Base-by-base conservation (phyloP, 2,329 filamentous ascomycete genomes). In the Exophiala aquamarina region DNA sequence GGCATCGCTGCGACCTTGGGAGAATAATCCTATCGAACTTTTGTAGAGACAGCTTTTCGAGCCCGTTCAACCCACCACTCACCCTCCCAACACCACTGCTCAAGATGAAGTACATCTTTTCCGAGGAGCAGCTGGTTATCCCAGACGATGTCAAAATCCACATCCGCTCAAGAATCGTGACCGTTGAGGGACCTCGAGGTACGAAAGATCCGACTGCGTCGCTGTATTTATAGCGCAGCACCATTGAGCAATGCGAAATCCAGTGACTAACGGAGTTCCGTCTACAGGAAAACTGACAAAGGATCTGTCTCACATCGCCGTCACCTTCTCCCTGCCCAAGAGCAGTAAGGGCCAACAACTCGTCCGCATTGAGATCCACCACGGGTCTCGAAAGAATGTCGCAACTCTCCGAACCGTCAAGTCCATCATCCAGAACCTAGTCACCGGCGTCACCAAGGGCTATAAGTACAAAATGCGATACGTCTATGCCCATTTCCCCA, bases 381-480 rank as follows among this genome's bases (percentile, higher is more conserved):
- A 98, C 78, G 93, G 93, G 73, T 82, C 82, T 70, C 89, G 93
- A 79, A 98, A 98, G 86, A 92, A 89, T 74, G 87, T 98, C 71
- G 93, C 93, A 70, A 89, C 92, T 64, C 90, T 98, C 76, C 90
- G 93, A 68, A 98, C 93, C 69, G 93, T 98, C 79, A 89, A 90
- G 71, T 92, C 92, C 61, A 76, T 97, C 77, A 95, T 98, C 83
- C 89, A 94, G 84, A 98, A 98, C 87, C 74, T 98, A 78, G 88
- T 98, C 76, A 85, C 91, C 67, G 93, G 93, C 75, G 93, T 98
- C 63, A 98, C 93, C 74, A 95, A 92, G 82, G 93, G 93, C 65
- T 98, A 87, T 89, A 94, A 94, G 82, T 98, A 98, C 87, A 98
- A 98, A 89, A 97, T 98, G 92, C 89, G 94, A 70, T 98, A 98